These are phyloP conservation scores for Kitagawia praeruptora DNA, from an alignment of 129 eudicot species.

Conservation along the genomic window DNA sequence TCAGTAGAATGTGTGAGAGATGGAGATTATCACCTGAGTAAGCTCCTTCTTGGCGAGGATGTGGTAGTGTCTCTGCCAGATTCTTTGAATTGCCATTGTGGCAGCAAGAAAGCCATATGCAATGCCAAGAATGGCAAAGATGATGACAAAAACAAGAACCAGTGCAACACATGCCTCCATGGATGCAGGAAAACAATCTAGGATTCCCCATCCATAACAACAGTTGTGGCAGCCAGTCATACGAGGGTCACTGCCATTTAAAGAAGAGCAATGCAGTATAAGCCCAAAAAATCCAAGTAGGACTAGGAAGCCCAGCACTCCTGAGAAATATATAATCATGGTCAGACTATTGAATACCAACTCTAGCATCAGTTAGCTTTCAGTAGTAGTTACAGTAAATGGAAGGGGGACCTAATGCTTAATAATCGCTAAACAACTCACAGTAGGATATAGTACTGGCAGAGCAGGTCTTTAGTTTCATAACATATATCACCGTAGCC, in stretches of 20 bases:
- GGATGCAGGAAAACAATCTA: conserved; percentile 81
- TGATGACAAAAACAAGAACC: conserved; percentile 53
- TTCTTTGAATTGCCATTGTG: conserved; percentile 78
- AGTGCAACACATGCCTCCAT: conserved; percentile 73
- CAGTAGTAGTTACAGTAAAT: background rate
- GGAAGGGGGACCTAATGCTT: background rate
- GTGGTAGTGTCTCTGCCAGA: conserved; percentile 93
- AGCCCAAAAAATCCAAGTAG: conserved; percentile 71
- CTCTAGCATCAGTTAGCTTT: background rate
- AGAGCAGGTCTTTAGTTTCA: background rate
- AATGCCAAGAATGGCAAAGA: conserved; percentile 82
- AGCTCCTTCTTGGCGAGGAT: conserved; percentile 87
- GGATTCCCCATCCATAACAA: conserved; percentile 70
- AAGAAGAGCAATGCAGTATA: conserved; percentile 61
- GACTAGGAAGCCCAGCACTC: conserved; percentile 62
- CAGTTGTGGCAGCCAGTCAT: conserved; percentile 84
- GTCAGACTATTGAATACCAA: conserved; percentile 6
- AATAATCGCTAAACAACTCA: background rate
- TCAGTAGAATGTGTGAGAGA: background rate
- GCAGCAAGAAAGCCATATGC: conserved; percentile 87
- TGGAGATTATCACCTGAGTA: conserved; percentile 44
- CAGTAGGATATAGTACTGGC: background rate
- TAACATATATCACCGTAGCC: background rate
- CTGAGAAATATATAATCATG: conserved; percentile 26
- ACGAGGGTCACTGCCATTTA: conserved; percentile 47